These are phyloP conservation scores for Saprolegnia parasitica DNA, from an alignment of 352 stramenopile species.

Conservation along the genomic window DNA sequence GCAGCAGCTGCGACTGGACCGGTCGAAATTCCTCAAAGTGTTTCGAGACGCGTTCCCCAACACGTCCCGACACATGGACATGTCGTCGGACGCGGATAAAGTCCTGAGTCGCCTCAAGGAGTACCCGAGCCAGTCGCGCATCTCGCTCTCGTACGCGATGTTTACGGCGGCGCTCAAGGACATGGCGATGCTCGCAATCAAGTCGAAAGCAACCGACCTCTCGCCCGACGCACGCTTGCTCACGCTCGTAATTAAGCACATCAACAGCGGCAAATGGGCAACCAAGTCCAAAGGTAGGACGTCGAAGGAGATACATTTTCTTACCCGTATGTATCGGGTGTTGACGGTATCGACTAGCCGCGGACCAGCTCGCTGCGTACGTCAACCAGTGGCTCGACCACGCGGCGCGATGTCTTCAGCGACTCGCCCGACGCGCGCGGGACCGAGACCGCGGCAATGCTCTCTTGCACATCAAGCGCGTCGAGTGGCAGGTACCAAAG, in stretches of 20 bases:
- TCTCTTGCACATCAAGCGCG: slow-evolving; percentile 22
- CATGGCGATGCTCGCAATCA: slow-evolving; percentile 26
- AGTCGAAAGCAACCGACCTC: slow-evolving; percentile 22
- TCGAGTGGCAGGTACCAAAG: slow-evolving; percentile 15
- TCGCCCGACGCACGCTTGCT: slow-evolving; percentile 9
- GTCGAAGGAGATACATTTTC: not conserved
- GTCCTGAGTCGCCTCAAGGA: slow-evolving; percentile 23
- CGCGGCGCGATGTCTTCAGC: slow-evolving; percentile 9
- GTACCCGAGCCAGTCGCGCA: slow-evolving; percentile 22
- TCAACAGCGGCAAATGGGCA: slow-evolving; percentile 18
- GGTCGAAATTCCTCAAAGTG: slow-evolving; percentile 28
- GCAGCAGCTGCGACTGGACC: slow-evolving; percentile 10
- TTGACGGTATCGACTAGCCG: slow-evolving; percentile 1
- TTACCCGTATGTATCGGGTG: too few species aligned
- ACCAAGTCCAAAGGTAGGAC: slow-evolving; percentile 23
- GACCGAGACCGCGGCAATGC: slow-evolving; percentile 5
- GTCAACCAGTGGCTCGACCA: slow-evolving; percentile 9
- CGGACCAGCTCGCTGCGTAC: slow-evolving; percentile 15
- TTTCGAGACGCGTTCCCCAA: slow-evolving; percentile 25
- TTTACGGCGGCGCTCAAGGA: slow-evolving; percentile 19
- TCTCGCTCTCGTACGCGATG: slow-evolving; percentile 2
- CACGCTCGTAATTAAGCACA: slow-evolving; percentile 12
- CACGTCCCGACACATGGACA: slow-evolving; percentile 16
- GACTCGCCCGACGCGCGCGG: slow-evolving; percentile 4
- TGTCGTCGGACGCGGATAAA: slow-evolving; percentile 21